A percentile compares a stretch with the other conserved stretches of the same genome.
Evolutionary conservation across 1,139 yeast species (phyloP).

Genomic region (Suhomyces choctaworum): DNA sequence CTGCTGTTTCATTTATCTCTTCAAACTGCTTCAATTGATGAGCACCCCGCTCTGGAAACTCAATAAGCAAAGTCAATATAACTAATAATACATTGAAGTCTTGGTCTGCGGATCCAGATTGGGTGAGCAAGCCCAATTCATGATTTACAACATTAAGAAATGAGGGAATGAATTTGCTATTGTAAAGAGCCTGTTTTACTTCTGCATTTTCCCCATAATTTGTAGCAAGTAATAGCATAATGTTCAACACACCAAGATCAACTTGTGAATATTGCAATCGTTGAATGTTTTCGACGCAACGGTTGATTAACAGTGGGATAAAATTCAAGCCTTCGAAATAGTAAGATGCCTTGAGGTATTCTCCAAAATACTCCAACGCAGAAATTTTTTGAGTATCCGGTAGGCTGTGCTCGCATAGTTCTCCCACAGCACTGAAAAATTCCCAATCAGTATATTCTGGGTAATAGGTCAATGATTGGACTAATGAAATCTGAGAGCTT

Average conservation of each 20-base stretch:
- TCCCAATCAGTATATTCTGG: slow-evolving; percentile 5
- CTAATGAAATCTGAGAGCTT: background rate
- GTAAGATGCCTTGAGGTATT: slow-evolving; percentile 5
- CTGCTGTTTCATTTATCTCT: slow-evolving; percentile 6
- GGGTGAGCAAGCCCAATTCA: background rate
- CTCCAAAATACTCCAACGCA: slow-evolving; percentile 12
- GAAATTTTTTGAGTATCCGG: background rate
- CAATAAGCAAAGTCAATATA: slow-evolving; percentile 10
- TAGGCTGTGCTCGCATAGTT: background rate
- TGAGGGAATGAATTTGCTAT: background rate
- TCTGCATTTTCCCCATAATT: slow-evolving; percentile 7
- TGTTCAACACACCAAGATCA: slow-evolving; percentile 5
- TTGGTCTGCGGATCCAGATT: background rate
- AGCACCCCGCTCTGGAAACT: slow-evolving; percentile 5
- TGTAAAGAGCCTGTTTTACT: slow-evolving; percentile 2
- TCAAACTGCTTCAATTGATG: background rate
- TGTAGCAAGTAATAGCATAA: slow-evolving; percentile 9
- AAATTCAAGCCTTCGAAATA: slow-evolving; percentile 7
- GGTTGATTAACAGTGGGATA: slow-evolving; percentile 1
- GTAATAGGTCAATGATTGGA: background rate
- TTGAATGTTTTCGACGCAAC: background rate
- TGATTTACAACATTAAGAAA: slow-evolving; percentile 2
- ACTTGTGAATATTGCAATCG: background rate
- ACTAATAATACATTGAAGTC: slow-evolving; percentile 12
- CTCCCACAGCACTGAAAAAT: slow-evolving; percentile 5